Base-by-base conservation (phyloP, 2,329 filamentous ascomycete genomes). In the Phialophora expanda region DNA sequence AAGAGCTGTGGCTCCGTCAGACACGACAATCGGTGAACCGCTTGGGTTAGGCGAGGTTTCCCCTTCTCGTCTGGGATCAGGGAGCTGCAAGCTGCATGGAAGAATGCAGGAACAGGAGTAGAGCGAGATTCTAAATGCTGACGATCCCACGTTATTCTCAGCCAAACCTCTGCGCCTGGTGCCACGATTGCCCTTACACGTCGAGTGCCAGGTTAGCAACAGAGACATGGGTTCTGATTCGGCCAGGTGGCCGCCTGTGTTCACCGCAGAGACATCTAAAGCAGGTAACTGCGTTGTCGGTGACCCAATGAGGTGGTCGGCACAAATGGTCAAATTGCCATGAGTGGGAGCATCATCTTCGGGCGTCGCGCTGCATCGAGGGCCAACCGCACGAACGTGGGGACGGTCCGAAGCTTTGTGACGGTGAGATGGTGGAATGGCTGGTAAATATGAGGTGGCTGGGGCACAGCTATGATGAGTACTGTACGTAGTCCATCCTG, bases 361-460 rank as follows among this genome's bases (percentile, higher is more conserved):
- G 53, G 67, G 65, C 64, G 65, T 69, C 46, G 65, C 64, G 67
- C 67, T 59, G 67, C 51, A 62, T 56, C 30, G 41, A 38, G 50
- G 34, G 54, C 28, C 65, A 66, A 67, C 67, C 59, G 67, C 61
- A 30, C 62, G 55, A 66, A 51, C 67, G 67, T 69, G 67, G 66
- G 67, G 65, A 65, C 67, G 67, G 67, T 62, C 67, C 67, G 67
- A 68, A 53, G 66, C 66, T 66, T 50, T 53, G 56, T 56, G 62
- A 65, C 32, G 58, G 59, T 44, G 54, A 50, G 56, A 64, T 51
- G 32, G 53, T 26, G 58, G 58, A 55, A 65, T 67, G 67, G 67
- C 67, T 67, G 64, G 67, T 63, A 53, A 64, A 17, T 46, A 53
- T 55, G 54, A 65, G 46, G 58, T 53, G 58, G 58, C 58, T 61